Evolutionary conservation across 192 early-diverging fungal species (phyloP), one percentile per base, ranked within the genome.

Genomic region (Haplosporangium gracile): DNA sequence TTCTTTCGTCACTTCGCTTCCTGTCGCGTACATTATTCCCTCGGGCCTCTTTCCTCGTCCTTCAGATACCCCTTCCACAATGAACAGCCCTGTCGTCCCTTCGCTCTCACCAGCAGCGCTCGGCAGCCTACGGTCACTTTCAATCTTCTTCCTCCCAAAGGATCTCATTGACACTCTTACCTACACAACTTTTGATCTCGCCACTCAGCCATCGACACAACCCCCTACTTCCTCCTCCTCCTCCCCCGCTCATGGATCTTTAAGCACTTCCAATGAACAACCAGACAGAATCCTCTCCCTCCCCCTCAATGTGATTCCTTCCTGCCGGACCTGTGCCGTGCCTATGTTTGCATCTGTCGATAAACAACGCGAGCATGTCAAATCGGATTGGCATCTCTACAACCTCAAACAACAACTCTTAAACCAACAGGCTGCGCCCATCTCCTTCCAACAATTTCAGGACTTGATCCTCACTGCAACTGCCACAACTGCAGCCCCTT

Each of bases 321-420:
- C 84, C 8, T 91, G 90, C 70, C 71, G 68, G 20, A 82, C 82
- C 11, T 91, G 90, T 75, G 82, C 82, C 8, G 70, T 82, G 18
- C 26, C 29, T 2, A 77, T 76, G 36, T 65, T 75, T 32, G 68
- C 49, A 24, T 70, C 36, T 5, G 82, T 85, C 6, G 76, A 88
- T 13, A 74, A 83, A 11, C 89, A 90, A 16, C 65, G 92, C 57
- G 47, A 68, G 13, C 92, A 92, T 51, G 91, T 83, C 71, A 88
- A 76, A 36, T 79, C 83, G 0, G 91, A 90, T 29, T 92, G 90
- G 91, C 92, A 92, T 78, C 75, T 89, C 1, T 91, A 89, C 68
- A 92, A 92, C 72, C 80, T 92, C 32, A 91, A 92, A 68, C 88
- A 90, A 8, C 68, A 81, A 5, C 42, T 80, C 13, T 63, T 81